phyloP scores from a whole-genome alignment of 2,329 filamentous ascomycete species.

The Xylaria polymorpha region DNA sequence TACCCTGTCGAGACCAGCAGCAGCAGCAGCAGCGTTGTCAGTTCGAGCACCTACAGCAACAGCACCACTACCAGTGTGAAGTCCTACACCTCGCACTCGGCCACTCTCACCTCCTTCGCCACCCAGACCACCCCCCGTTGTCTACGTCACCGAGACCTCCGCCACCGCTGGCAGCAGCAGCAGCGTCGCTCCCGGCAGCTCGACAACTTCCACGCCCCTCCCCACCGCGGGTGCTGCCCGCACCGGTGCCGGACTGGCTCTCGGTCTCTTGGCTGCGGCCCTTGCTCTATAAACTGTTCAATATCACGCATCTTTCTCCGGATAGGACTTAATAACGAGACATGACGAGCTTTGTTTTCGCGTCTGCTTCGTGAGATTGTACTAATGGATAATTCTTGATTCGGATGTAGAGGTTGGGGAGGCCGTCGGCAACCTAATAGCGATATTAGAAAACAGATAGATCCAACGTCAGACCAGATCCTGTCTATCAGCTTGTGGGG shows the following conservation, averaged over 20 bases:
- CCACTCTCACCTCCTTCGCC: constrained; percentile 8
- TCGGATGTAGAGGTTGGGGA: constrained; percentile 5
- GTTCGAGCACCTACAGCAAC: background rate
- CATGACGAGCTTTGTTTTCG: background rate
- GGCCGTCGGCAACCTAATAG: constrained; percentile 15
- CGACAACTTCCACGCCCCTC: constrained; percentile 21
- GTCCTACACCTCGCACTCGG: background rate
- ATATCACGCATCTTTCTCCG: constrained; percentile 17
- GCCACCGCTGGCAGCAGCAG: background rate
- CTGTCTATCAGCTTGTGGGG: constrained; percentile 31
- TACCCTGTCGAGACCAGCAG: constrained; percentile 14
- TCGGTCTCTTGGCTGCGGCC: constrained; percentile 56
- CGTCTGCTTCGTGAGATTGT: constrained; percentile 11
- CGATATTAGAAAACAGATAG: constrained; percentile 15
- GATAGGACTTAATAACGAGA: constrained; percentile 7
- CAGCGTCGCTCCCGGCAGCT: constrained; percentile 13
- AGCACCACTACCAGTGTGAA: constrained; percentile 12
- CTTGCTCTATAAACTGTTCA: constrained; percentile 49
- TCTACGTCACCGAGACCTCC: constrained; percentile 23
- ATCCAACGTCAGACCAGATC: background rate
- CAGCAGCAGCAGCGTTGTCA: constrained; percentile 18
- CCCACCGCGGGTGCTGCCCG: constrained; percentile 49
- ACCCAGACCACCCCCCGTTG: constrained; percentile 18
- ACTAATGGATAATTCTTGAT: constrained; percentile 13
- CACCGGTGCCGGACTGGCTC: constrained; percentile 54